Evolutionary conservation across 306 rosid genomes (phyloP).

Genomic region (Corylus americana): DNA sequence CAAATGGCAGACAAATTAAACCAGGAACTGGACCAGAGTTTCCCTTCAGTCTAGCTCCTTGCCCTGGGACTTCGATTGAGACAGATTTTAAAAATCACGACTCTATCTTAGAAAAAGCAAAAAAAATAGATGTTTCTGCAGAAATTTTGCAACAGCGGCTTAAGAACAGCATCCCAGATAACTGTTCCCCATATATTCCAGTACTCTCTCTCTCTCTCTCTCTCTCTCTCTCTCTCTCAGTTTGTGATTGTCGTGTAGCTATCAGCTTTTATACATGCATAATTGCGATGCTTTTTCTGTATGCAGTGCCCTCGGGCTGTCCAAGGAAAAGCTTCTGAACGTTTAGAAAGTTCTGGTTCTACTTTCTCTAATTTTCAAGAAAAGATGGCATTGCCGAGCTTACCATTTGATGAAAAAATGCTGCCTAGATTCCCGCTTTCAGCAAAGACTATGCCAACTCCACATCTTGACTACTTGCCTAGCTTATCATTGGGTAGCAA

Average conservation of each 20-base stretch:
- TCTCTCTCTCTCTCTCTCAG: background rate
- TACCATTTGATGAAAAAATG: conserved; percentile 84
- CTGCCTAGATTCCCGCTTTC: conserved; percentile 74
- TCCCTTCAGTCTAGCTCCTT: conserved; percentile 86
- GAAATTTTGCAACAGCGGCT: conserved; percentile 53
- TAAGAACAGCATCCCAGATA: conserved; percentile 60
- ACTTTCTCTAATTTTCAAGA: conserved; percentile 70
- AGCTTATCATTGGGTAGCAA: conserved; percentile 75
- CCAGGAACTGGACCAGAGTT: conserved; percentile 77
- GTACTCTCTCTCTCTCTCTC: conserved; percentile 43
- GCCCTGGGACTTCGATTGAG: conserved; percentile 54
- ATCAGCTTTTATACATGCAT: conserved; percentile 15
- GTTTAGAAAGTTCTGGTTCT: conserved; percentile 46
- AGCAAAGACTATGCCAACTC: conserved; percentile 50
- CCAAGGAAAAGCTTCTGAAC: conserved; percentile 53
- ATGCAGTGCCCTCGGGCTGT: conserved; percentile 54
- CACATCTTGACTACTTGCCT: conserved; percentile 75
- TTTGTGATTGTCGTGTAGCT: conserved; percentile 10
- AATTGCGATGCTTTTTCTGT: conserved; percentile 20
- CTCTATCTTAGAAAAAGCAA: conserved; percentile 38
- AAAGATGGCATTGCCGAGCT: conserved; percentile 67
- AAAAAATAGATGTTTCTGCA: conserved; percentile 48
- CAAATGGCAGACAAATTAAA: conserved; percentile 61
- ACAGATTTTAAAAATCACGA: conserved; percentile 60
- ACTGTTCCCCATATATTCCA: conserved; percentile 55